phyloP scores from a whole-genome alignment of 495 filamentous ascomycete species.

The Aspergillus indologenus region DNA sequence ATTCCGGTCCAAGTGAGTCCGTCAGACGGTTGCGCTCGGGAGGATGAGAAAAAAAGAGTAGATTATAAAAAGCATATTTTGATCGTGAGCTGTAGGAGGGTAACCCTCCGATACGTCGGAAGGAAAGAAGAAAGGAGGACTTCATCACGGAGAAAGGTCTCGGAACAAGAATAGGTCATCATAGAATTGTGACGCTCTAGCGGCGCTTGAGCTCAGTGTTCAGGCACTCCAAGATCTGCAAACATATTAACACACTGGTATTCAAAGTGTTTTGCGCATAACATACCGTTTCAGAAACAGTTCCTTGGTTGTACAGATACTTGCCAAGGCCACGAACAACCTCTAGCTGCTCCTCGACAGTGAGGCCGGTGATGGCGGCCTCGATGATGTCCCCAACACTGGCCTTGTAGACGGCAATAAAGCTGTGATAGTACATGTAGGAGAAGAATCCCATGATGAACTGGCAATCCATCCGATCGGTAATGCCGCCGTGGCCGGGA shows the following conservation, averaged over 20 bases:
- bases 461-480: conserved; percentile 99
- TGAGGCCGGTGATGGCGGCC: conserved; percentile 78
- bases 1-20: not conserved
- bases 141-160: conserved; percentile 14
- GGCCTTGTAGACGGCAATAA: conserved; percentile 82
- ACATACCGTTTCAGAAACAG: conserved; percentile 59
- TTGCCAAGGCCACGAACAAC: conserved; percentile 78
- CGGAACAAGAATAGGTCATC: conserved; percentile 24
- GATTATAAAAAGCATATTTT: conserved; percentile 18
- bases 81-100: conserved; percentile 11
- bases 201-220: conserved; percentile 41
- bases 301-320: conserved; percentile 83
- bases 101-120: conserved; percentile 8
- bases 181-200: conserved; percentile 21
- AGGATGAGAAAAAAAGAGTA: conserved; percentile 9
- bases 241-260: not conserved
- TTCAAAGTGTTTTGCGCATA: not conserved
- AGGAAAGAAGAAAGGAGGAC: not conserved
- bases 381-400: conserved; percentile 85
- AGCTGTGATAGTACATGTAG: conserved; percentile 97
- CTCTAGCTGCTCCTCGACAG: conserved; percentile 81
- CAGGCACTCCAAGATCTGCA: conserved; percentile 44
- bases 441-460: conserved; percentile 99
- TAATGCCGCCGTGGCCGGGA: conserved; percentile 97
- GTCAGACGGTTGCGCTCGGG: not conserved